Base-by-base conservation (phyloP, 2,329 filamentous ascomycete species). In the Metarhizium brunneum region DNA sequence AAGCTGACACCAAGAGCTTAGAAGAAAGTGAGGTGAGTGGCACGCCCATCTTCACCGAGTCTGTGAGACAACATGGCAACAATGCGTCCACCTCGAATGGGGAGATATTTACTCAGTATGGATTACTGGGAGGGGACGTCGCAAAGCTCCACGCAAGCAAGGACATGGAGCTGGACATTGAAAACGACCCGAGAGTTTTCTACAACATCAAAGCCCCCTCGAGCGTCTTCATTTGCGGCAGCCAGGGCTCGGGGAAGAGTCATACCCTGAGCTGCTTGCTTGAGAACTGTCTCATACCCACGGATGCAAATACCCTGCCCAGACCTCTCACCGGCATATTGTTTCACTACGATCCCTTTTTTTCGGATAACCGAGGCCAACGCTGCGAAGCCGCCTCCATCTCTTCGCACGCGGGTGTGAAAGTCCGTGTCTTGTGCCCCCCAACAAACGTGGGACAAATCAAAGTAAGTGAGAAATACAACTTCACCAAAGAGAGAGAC, bases 171-270 rank as follows among this genome's bases (percentile, higher is more conserved):
- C 2, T 3, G 30, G 32, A 11, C 13, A 4, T n/a, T 3, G 52
- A 8, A 47, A 55, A 47, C 1, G 66, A 67, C 29, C 62, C 63
- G 0, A 64, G 75, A 0, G 53, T 78, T 0, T 76, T 74, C 47
- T 73, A 75, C 64, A 79, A 80, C 53, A 68, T 78, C 2, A 61
- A 74, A 0, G 67, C 70, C 0, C 84, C 83, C 0, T 82, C 78
- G 0, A 85, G 82, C 16, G 71, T 75, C 4, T 86, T 86, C 66
- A 81, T 86, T 36, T 86, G 83, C 54, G 83, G 83, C 1, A 81
- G 79, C 20, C 83, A 86, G 57, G 83, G 83, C 1, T 83, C 79
- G 0, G 84, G 84, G 0, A 86, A 86, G 63, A 83, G 80, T 49
- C 82, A 86, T 57, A 83, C 80, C 0, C 69, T 85, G 1, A 78